Evolutionary conservation across 2,329 filamentous ascomycete genomes (phyloP).

Genomic region (Myriosclerotinia duriaeana): DNA sequence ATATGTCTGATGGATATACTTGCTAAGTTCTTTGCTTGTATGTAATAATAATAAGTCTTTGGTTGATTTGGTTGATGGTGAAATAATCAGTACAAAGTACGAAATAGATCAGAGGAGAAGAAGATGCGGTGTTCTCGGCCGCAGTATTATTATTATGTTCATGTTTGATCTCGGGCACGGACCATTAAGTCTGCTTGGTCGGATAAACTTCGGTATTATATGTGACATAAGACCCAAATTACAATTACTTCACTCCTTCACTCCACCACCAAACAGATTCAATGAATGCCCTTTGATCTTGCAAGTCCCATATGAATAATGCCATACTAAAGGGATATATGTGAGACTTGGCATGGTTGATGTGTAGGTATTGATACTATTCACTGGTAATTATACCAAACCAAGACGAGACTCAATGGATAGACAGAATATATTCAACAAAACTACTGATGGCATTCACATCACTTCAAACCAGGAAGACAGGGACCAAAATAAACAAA

Average conservation of each 20-base stretch:
- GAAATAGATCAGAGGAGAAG: conserved; percentile 2
- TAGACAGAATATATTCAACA: neutral
- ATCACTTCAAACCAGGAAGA: neutral
- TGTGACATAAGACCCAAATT: too few relatives aligned
- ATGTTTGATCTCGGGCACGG: neutral
- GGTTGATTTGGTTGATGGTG: neutral
- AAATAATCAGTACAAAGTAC: neutral
- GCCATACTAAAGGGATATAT: neutral
- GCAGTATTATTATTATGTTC: too few relatives aligned
- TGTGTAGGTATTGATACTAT: neutral
- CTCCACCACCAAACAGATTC: too few relatives aligned
- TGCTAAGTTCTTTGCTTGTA: neutral
- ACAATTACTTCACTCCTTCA: too few relatives aligned
- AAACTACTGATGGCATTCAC: neutral
- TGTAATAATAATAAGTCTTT: neutral
- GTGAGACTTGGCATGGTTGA: neutral
- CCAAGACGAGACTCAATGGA: neutral
- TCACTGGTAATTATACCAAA: too few relatives aligned
- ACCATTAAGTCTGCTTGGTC: neutral
- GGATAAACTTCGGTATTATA: neutral
- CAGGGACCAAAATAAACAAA: neutral
- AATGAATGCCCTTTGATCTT: too few relatives aligned
- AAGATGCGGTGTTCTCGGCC: conserved; percentile 20
- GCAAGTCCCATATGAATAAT: neutral
- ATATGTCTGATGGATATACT: neutral